These are phyloP conservation scores for Rhodomyrtus psidioides DNA, from an alignment of 441 rosid genomes.

Conservation along the genomic window DNA sequence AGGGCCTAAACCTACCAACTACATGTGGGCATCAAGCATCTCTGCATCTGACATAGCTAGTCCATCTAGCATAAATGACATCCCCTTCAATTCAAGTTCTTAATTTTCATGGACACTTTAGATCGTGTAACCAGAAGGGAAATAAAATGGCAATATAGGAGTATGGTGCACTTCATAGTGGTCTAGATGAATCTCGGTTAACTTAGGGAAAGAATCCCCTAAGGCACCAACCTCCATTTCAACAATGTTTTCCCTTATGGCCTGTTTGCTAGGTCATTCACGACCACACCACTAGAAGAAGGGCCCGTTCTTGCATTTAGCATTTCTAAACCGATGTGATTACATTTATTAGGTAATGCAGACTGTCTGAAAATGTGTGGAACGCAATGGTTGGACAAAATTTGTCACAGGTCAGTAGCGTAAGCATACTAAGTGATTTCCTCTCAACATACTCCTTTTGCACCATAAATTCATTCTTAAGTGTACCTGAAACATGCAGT, in stretches of 20 bases:
- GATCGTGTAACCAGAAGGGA: background rate
- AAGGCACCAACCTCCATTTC: background rate
- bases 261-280: background rate
- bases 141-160: background rate
- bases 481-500: background rate
- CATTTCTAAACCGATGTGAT: background rate
- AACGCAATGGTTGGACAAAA: background rate
- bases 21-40: background rate
- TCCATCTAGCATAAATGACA: background rate
- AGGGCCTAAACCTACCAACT: background rate
- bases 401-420: background rate
- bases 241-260: rapidly evolving
- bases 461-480: background rate
- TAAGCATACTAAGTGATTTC: background rate
- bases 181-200: background rate
- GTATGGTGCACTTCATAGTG: background rate
- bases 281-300: background rate
- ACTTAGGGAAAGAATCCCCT: background rate
- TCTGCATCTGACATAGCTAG: background rate
- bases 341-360: rapidly evolving
- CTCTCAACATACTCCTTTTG: background rate
- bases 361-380: background rate
- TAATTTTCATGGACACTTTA: background rate
- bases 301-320: background rate
- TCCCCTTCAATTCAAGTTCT: background rate